Evolutionary conservation across 768 basidiomycete genomes (phyloP), one percentile per base, ranked within the genome.

Genomic region (Exsudoporus frostii): DNA sequence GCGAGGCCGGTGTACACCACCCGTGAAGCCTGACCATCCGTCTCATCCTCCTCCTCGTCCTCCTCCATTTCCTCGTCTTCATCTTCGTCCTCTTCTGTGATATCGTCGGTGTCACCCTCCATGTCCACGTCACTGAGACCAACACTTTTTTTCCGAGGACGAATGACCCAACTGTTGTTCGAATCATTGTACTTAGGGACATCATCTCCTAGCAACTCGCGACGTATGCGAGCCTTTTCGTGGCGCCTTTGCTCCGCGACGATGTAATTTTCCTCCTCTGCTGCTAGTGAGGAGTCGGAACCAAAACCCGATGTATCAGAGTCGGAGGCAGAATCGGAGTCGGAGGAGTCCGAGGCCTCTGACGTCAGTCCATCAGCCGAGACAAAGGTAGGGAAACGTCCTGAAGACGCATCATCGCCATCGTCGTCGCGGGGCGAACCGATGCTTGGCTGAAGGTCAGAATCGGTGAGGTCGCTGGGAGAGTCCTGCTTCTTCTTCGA

Each of bases 121-220:
- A 83, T 84, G 51, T 84, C 84, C 25, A 72, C 79, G 60, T 83
- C 84, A 52, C 80, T 84, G 32, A 71, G 63, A 25, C 79, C 83
- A n/a, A 85, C 85, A 63, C 87, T 88, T 62, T 76, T 82, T 65
- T 84, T 85, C 56, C 88, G 78, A 11, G 86, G 80, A 30, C 79
- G 76, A 49, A 88, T 86, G 57, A 87, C 77, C 88, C 88, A 90
- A 55, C 78, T 78, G 48, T 79, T 77, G 56, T 76, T 74, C 11
- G 66, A 56, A 59, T 68, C 61, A 61, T 65, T 71, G 56, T 70
- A 65, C 60, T 72, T 79, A 60, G 73, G 74, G 56, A 63, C 68
- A 19, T 80, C 79, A 30, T 81, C 78, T 42, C 81, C 81, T 48
- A 87, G 68, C 30, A 85, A 70, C 65, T 87, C 84, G 45, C 84